Percentiles rank a stretch among this genome's conserved stretches.
phyloP scores from a whole-genome alignment of 2,329 filamentous ascomycete genomes.

The Chaetomium globosum region DNA sequence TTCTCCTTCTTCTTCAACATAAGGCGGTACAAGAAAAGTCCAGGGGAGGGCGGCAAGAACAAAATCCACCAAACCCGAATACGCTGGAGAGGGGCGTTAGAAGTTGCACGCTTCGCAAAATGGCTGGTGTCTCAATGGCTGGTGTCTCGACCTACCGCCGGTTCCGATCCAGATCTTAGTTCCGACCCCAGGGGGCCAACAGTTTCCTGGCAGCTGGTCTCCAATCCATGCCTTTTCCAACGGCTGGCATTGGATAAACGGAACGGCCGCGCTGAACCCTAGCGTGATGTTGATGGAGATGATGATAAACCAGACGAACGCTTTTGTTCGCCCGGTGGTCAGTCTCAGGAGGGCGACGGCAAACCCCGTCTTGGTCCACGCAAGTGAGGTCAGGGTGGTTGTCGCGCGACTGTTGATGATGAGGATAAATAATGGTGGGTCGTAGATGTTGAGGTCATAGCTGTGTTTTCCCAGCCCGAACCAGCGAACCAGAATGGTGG shows the following conservation, averaged over 20 bases:
- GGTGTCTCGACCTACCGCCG: not conserved
- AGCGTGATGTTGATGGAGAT: conserved; percentile 8
- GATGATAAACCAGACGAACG: conserved; percentile 17
- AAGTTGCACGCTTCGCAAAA: not conserved
- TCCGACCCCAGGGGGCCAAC: not conserved
- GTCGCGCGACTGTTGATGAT: conserved; percentile 9
- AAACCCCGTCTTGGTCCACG: conserved; percentile 15
- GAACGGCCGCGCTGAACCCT: not conserved
- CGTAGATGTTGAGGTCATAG: conserved; percentile 3
- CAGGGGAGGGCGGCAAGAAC: conserved; percentile 5
- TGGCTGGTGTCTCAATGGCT: not conserved
- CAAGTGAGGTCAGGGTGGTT: not conserved
- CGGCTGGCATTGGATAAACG: conserved; percentile 12
- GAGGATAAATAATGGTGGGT: not conserved
- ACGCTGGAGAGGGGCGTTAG: not conserved
- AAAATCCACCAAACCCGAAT: conserved; percentile 1
- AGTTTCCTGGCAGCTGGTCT: not conserved
- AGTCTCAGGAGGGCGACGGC: conserved; percentile 1
- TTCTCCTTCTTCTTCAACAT: conserved; percentile 4
- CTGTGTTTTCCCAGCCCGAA: conserved; percentile 6
- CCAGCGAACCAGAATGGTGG: not conserved
- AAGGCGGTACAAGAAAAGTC: conserved; percentile 8
- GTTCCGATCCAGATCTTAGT: conserved; percentile 1
- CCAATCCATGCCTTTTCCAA: conserved; percentile 1
- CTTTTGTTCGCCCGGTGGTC: conserved; percentile 8